Percentiles rank a stretch among this genome's conserved stretches.
Conservation (phyloP, 768 basidiomycete species). For the Phaffia australis region DNA sequence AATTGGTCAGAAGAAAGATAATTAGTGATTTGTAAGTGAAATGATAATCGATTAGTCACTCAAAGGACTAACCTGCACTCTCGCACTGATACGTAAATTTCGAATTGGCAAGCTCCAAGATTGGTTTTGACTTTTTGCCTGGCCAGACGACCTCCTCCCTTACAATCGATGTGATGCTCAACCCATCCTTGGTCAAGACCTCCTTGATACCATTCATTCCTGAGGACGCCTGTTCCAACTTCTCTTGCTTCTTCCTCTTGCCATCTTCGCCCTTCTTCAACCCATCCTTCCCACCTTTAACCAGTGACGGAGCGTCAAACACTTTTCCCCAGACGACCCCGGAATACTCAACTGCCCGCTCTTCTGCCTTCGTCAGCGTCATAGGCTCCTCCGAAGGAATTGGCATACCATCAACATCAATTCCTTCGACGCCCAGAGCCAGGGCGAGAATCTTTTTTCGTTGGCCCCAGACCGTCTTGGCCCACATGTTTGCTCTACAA, state of each 20-base stretch:
- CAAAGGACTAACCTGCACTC: slow-evolving; percentile 3
- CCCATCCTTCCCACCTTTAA: slow-evolving; percentile 4
- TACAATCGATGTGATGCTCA: slow-evolving; percentile 18
- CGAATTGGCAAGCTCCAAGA: background rate
- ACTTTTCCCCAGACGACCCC: slow-evolving; percentile 19
- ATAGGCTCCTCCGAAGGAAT: too few species aligned
- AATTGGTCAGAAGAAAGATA: background rate
- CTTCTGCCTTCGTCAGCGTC: slow-evolving; percentile 11
- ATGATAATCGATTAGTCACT: background rate
- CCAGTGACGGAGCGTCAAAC: background rate
- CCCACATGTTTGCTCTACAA: slow-evolving; percentile 19
- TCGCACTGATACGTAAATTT: slow-evolving; percentile 2
- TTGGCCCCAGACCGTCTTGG: slow-evolving; percentile 21
- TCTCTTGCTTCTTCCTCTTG: background rate
- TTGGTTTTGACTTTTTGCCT: slow-evolving; percentile 1
- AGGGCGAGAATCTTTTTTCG: slow-evolving; percentile 9
- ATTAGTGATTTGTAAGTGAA: background rate
- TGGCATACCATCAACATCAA: slow-evolving; percentile 9
- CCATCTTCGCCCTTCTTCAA: slow-evolving; percentile 8
- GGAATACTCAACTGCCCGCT: slow-evolving; percentile 11
- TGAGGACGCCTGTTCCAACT: background rate
- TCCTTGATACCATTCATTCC: slow-evolving; percentile 19
- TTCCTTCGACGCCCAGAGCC: slow-evolving; percentile 15
- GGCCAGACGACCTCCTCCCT: slow-evolving; percentile 19
- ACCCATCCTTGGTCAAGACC: slow-evolving; percentile 21